Conservation (phyloP, 768 basidiomycete genomes). For the Pleurotus ostreatus region DNA sequence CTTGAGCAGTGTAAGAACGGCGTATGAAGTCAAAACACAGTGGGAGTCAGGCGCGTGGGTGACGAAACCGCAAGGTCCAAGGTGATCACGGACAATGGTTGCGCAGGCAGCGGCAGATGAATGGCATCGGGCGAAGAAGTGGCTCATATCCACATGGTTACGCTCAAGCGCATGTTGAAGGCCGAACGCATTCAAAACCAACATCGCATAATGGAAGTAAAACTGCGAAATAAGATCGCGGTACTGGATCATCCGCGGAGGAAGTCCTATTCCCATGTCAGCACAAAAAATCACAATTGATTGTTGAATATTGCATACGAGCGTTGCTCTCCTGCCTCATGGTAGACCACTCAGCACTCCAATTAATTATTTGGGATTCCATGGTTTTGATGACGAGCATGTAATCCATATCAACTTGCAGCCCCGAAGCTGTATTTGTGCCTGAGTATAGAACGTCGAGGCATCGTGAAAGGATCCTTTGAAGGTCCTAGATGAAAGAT, state of each 20-base stretch:
- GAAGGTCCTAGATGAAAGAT: conserved; percentile 56
- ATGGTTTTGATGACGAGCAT: conserved; percentile 79
- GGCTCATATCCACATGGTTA: conserved; percentile 64
- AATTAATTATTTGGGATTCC: conserved; percentile 67
- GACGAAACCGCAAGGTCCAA: conserved; percentile 73
- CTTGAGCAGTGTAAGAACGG: conserved; percentile 89
- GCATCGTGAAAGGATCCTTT: conserved; percentile 84
- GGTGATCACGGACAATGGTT: conserved; percentile 68
- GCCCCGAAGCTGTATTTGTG: conserved; percentile 72
- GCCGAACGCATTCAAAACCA: conserved; percentile 94
- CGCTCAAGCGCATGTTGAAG: conserved; percentile 93
- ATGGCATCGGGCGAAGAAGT: conserved; percentile 82
- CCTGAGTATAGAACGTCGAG: conserved; percentile 89
- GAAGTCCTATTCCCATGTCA: conserved; percentile 19
- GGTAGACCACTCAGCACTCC: conserved; percentile 54
- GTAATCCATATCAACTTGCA: conserved; percentile 85
- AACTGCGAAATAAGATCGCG: conserved; percentile 56
- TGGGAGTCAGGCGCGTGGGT: conserved; percentile 87
- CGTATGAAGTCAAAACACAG: conserved; percentile 91
- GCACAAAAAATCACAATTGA: neutral
- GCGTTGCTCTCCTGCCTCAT: conserved; percentile 11
- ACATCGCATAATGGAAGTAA: conserved; percentile 80
- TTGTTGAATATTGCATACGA: too few species aligned
- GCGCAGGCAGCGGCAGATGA: conserved; percentile 68
- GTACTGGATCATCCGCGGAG: conserved; percentile 32